These are phyloP conservation scores for Mallotus repandus DNA, from an alignment of 441 rosid genomes.

Conservation along the genomic window DNA sequence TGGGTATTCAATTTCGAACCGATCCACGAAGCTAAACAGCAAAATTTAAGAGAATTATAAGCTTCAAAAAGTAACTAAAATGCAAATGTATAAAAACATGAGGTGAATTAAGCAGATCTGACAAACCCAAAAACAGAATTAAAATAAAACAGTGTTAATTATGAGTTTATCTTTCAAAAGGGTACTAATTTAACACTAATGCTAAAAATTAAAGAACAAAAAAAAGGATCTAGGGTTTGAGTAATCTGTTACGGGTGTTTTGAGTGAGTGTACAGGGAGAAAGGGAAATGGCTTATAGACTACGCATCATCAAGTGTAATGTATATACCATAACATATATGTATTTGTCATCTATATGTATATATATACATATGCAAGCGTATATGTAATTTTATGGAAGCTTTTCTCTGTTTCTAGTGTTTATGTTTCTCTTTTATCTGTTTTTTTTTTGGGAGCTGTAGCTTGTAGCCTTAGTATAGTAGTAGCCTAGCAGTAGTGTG, in stretches of 20 bases:
- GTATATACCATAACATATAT: neutral
- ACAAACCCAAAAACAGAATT: neutral
- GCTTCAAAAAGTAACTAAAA: neutral
- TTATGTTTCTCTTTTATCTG: neutral
- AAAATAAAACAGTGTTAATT: neutral
- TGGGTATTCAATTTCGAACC: neutral
- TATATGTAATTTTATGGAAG: neutral
- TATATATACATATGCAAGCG: neutral
- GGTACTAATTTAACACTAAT: constrained; percentile 8
- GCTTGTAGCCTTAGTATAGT: neutral
- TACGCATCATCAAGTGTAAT: constrained; percentile 24
- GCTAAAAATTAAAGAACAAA: neutral
- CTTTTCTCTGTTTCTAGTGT: neutral
- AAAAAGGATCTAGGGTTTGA: constrained; percentile 38
- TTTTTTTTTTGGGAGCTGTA: neutral
- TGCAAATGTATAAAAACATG: neutral
- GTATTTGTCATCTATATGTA: neutral
- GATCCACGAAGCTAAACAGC: neutral
- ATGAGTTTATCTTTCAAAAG: constrained; percentile 9
- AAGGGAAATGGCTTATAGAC: constrained; percentile 34
- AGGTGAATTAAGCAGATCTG: constrained; percentile 18
- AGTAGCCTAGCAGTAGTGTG: neutral
- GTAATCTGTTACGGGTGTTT: too few relatives aligned
- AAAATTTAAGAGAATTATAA: neutral
- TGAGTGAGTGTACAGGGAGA: neutral